A percentile compares a stretch with the other conserved stretches of the same genome.
These are phyloP conservation scores for Verbena officinalis DNA, from an alignment of 257 asterid species.

Conservation along the genomic window DNA sequence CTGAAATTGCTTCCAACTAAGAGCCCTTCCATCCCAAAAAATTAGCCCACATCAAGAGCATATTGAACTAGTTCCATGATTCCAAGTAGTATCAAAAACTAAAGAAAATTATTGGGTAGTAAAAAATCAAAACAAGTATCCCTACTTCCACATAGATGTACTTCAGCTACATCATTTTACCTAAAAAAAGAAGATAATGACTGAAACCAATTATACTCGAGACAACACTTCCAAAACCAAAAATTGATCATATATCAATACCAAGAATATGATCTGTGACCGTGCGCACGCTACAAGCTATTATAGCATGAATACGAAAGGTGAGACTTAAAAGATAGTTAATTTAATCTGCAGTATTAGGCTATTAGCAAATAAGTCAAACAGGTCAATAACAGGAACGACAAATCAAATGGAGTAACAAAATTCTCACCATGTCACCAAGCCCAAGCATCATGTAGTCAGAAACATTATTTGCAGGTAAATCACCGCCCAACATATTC, in stretches of 20 bases:
- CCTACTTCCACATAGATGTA: not conserved
- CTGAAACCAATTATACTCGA: not conserved
- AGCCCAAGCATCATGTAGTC: conserved; percentile 96
- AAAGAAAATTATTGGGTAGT: not conserved
- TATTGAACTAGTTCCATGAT: conserved; percentile 1
- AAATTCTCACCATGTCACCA: conserved; percentile 87
- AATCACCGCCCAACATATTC: conserved; percentile 71
- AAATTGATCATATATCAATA: not conserved
- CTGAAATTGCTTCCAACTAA: conserved; percentile 10
- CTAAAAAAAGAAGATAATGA: not conserved
- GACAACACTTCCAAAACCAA: not conserved
- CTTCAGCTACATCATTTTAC: not conserved
- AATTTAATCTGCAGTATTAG: not conserved
- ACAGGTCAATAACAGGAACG: not conserved
- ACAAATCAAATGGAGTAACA: not conserved
- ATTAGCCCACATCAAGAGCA: not conserved
- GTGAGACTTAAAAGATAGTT: not conserved
- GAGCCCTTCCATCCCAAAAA: not conserved
- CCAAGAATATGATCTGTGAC: not conserved
- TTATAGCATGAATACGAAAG: not conserved
- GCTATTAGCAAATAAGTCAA: not conserved
- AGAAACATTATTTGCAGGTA: conserved; percentile 63
- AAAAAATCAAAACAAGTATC: not conserved
- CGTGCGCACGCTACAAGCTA: not conserved
- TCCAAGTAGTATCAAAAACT: not conserved